phyloP scores from a whole-genome alignment of 495 filamentous ascomycete genomes.

The Penicillium bialowiezense region DNA sequence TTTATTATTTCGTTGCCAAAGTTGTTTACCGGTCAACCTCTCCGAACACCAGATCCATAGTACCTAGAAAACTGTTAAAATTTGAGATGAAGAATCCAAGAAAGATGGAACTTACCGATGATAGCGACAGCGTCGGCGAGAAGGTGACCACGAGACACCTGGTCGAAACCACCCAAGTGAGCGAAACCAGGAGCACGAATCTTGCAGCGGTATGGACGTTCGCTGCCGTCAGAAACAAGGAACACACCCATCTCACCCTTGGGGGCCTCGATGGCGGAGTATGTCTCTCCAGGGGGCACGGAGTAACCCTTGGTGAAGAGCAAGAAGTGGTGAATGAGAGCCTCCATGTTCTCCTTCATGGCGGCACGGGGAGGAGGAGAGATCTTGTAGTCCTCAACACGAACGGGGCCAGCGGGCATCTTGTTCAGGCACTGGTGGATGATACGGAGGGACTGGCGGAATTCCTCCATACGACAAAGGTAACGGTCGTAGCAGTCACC shows the following conservation, averaged over 20 bases:
- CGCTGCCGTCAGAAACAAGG: conserved; percentile 92
- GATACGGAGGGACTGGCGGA: conserved; percentile 94
- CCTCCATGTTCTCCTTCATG: conserved; percentile 99
- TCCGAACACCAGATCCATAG: conserved; percentile 84
- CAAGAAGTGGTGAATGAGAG: conserved; percentile 98
- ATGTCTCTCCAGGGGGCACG: conserved; percentile 98
- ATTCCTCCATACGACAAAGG: conserved; percentile 99
- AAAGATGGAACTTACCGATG: conserved; percentile 55
- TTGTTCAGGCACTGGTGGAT: conserved; percentile 99
- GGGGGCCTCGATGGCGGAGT: conserved; percentile 94
- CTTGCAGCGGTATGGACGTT: conserved; percentile 96
- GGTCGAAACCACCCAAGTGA: conserved; percentile 91
- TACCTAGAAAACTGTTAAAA: conserved; percentile 38
- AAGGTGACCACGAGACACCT: conserved; percentile 85
- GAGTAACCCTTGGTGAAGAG: conserved; percentile 97
- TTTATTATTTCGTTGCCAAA: conserved; percentile 22
- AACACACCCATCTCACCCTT: conserved; percentile 99
- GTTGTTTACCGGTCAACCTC: conserved; percentile 62
- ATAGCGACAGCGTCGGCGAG: conserved; percentile 96
- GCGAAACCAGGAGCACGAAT: conserved; percentile 97
- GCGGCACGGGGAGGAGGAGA: conserved; percentile 92
- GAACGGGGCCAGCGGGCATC: conserved; percentile 92
- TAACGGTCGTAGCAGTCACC: conserved; percentile 99
- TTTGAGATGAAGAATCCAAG: neutral
- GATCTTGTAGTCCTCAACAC: conserved; percentile 98